phyloP scores from a whole-genome alignment of 768 basidiomycete species.

The Floccularia luteovirens region DNA sequence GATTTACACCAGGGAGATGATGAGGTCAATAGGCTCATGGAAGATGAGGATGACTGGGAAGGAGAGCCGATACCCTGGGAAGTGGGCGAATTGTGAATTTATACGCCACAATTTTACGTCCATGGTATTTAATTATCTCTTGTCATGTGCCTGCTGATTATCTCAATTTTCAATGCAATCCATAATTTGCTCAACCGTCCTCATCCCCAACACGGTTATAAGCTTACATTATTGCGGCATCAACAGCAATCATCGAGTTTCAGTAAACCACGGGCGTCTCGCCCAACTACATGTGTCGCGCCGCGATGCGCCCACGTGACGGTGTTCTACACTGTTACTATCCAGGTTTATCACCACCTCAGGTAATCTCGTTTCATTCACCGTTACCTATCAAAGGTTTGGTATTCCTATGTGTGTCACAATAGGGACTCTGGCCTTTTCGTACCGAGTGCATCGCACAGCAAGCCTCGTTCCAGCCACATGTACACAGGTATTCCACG shows the following conservation, averaged over 20 bases:
- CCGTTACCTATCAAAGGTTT: no score
- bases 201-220: no score
- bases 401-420: no score
- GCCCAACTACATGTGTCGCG: no score
- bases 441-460: conserved; percentile 5
- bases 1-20: conserved; percentile 25
- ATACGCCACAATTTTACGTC: neutral
- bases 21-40: conserved; percentile 19
- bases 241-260: no score
- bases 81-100: conserved; percentile 56
- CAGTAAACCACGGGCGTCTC: no score
- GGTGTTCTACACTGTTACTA: no score
- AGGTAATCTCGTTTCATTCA: no score
- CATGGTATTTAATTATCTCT: neutral
- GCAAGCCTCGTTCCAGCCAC: conserved; percentile 19
- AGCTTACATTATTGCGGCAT: no score
- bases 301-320: no score
- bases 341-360: no score
- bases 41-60: conserved; percentile 67
- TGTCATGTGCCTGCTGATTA: neutral
- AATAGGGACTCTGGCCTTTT: neutral
- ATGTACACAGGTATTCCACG: conserved; percentile 8
- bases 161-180: neutral
- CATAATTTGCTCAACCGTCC: no score
- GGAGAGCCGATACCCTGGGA: conserved; percentile 81